phyloP scores from a whole-genome alignment of 495 filamentous ascomycete species.

The Neurospora pannonica region DNA sequence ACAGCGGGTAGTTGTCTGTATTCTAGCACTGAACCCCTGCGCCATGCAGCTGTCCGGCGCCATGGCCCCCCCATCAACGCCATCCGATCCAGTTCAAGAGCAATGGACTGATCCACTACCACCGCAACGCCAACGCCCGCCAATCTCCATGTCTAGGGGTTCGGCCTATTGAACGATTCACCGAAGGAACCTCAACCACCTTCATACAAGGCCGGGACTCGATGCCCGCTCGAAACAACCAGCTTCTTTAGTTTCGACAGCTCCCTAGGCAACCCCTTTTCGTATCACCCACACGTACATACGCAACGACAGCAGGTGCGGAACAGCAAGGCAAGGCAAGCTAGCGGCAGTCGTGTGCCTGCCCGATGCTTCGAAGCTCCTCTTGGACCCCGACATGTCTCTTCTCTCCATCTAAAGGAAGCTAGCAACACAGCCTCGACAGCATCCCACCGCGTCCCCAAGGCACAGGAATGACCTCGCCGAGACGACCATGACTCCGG shows the following conservation, averaged over 20 bases:
- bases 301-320: not conserved
- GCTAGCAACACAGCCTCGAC: not conserved
- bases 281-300: not conserved
- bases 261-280: not conserved
- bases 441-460: not conserved
- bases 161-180: not conserved
- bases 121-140: not conserved
- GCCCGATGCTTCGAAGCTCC: conserved; percentile 2
- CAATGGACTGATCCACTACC: not conserved
- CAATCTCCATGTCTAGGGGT: not conserved
- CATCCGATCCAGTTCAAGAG: not conserved
- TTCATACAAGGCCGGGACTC: not conserved
- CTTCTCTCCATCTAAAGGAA: not conserved
- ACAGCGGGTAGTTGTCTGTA: not conserved
- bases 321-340: not conserved
- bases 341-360: not conserved
- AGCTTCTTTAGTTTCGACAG: not conserved
- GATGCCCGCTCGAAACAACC: not conserved
- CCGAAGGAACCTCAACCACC: not conserved
- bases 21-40: not conserved
- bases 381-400: conserved; percentile 15
- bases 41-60: not conserved
- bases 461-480: conserved; percentile 21
- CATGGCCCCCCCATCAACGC: not conserved
- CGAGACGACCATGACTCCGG: conserved; percentile 63